A percentile compares a stretch with the other conserved stretches of the same genome.
phyloP scores from a whole-genome alignment of 2,329 filamentous ascomycete genomes.

The Coleophoma crateriformis region DNA sequence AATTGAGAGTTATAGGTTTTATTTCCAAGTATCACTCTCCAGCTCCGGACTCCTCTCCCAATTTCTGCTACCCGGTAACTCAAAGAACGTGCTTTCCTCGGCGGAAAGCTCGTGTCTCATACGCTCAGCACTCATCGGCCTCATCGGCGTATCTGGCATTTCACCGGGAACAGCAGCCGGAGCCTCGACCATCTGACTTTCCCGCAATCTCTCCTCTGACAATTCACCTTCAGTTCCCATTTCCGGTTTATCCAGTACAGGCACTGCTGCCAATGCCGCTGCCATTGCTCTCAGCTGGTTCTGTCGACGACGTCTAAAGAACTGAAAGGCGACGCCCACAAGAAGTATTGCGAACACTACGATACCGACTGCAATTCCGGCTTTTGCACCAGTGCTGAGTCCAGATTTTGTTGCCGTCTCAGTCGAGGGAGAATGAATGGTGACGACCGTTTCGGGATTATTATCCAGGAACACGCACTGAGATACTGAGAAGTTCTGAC shows the following conservation, averaged over 20 bases:
- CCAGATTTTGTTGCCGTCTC: not conserved
- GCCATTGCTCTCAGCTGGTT: not conserved
- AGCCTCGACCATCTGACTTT: not conserved
- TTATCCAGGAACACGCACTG: not conserved
- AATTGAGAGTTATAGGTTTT: too few species aligned
- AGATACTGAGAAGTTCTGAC: conserved; percentile 27
- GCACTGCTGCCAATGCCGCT: not conserved
- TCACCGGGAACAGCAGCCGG: too few species aligned
- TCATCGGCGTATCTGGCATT: too few species aligned
- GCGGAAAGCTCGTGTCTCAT: too few species aligned
- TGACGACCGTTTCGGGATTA: not conserved
- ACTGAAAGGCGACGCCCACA: not conserved
- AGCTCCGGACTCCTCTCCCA: too few species aligned
- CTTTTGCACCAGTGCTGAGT: not conserved
- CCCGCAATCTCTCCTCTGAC: not conserved
- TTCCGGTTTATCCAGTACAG: not conserved
- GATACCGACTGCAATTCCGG: not conserved
- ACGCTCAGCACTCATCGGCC: too few species aligned
- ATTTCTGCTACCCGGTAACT: too few species aligned
- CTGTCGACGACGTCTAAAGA: not conserved
- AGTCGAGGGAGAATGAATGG: conserved; percentile 7
- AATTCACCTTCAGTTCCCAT: not conserved
- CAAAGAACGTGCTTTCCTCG: too few species aligned
- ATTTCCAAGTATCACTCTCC: too few species aligned
- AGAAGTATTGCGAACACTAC: not conserved